A percentile compares a stretch with the other conserved stretches of the same genome.
phyloP scores from a whole-genome alignment of 2,329 filamentous ascomycete species.

The Chaetothyriales sp. region DNA sequence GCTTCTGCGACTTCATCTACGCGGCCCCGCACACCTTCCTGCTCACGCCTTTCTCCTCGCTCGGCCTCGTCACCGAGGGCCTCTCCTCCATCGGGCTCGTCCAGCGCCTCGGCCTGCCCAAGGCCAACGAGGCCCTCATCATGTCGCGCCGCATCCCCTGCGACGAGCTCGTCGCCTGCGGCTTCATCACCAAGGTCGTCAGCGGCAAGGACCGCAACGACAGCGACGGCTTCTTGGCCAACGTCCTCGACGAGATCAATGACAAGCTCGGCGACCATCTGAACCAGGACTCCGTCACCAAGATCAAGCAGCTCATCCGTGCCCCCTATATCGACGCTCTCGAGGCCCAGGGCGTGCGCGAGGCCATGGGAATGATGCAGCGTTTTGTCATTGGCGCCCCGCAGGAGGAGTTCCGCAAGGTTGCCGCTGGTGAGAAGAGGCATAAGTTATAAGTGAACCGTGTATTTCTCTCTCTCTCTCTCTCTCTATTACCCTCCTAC shows the following conservation, averaged over 20 bases:
- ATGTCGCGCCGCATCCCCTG: slow-evolving; percentile 66
- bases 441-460: slow-evolving; percentile 58
- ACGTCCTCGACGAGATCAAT: slow-evolving; percentile 66
- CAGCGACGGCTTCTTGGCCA: slow-evolving; percentile 50
- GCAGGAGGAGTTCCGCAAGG: slow-evolving; percentile 73
- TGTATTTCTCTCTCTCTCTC: too few species aligned
- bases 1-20: slow-evolving; percentile 87
- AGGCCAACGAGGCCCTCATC: slow-evolving; percentile 83
- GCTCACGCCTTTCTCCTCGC: slow-evolving; percentile 76
- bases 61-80: slow-evolving; percentile 83
- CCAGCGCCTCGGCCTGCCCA: slow-evolving; percentile 59
- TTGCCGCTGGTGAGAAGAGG: slow-evolving; percentile 77
- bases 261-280: slow-evolving; percentile 67
- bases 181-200: slow-evolving; percentile 79
- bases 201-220: slow-evolving; percentile 43
- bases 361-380: slow-evolving; percentile 75
- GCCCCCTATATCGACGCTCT: slow-evolving; percentile 55
- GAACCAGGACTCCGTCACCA: slow-evolving; percentile 59
- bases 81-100: slow-evolving; percentile 66
- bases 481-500: too few species aligned
- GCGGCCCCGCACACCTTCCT: slow-evolving; percentile 65
- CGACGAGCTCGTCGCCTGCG: slow-evolving; percentile 57
- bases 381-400: slow-evolving; percentile 67
- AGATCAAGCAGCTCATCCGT: slow-evolving; percentile 72
- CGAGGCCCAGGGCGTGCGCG: slow-evolving; percentile 62